Evolutionary conservation across 2,329 filamentous ascomycete genomes (phyloP), one percentile per base, ranked within the genome.

Genomic region (Colletotrichum chrysophilum): DNA sequence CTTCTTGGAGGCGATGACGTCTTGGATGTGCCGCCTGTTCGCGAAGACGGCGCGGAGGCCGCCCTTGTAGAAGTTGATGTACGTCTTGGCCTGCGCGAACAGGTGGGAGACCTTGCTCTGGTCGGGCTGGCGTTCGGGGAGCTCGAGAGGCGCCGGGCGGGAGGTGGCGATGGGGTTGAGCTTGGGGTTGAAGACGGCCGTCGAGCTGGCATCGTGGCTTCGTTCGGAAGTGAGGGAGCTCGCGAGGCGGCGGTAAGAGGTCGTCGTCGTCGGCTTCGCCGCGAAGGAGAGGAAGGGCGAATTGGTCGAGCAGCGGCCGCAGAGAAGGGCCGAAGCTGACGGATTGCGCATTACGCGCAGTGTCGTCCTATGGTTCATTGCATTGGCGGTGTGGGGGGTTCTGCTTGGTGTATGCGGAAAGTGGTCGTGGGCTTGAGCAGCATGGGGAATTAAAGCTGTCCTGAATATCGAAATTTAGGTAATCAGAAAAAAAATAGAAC

Each of bases 41-140:
- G 87, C 85, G 82, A 92, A 92, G 67, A 98, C 92, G 79, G 94
- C 92, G 81, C 93, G 92, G 36, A 98, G 85, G 21, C 96, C 96
- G 2, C 91, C 89, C 85, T 97, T 98, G 91, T 98, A 98, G 90
- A 98, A 98, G 43, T 85, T 85, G 12, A 94, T 84, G 84, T 98
- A 98, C 67, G 94, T 92, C 82, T 94, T 94, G 77, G 95, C 96
- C 32, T 93, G 86, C 58, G 85, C 82, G 80, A 91, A 90, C 21
- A 80, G 80, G 48, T 84, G 80, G 71, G 84, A 84, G 71, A 90
- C 82, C 24, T 86, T 81, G 32, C 86, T 85, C 34, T 89, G 83
- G 9, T 84, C 80, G 24, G 88, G 81, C 21, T 87, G 82, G 69
- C 91, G 89, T 7, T 84, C 82, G 8, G 95, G 95, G 4, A 95